Base-by-base conservation (phyloP, 1,284 basidiomycete genomes). In the Ceratobasidium sp. region DNA sequence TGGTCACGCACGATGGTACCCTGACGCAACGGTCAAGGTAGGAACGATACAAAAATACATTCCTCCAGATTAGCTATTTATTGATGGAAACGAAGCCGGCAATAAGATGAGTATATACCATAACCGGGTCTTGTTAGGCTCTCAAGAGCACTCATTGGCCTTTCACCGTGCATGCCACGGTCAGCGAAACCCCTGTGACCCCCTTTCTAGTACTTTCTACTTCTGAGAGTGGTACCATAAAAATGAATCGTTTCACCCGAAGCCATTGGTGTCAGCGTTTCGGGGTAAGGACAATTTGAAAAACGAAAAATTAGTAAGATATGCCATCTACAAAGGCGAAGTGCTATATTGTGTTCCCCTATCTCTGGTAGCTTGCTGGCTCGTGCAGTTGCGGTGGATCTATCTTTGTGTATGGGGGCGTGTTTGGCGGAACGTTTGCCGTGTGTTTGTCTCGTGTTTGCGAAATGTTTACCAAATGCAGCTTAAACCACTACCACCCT, bases 281-380 rank as follows among this genome's bases (percentile, higher is more conserved):
- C n/a, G n/a, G n/a, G n/a, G n/a, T n/a, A n/a, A n/a, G n/a, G n/a
- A 34, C 34, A 34, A 34, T 16, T 39, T 46, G 29, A 54, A 71
- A 13, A 61, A 58, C 14, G 41, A n/a, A 54, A 58, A 31, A 39
- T 71, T 13, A 41, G 68, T 16, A 34, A 48, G 22, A 51, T 6
- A 13, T 71, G 61, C 41, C 59, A 49, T 48, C 53, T 61, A 71
- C 29, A 56, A 71, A 37, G 59, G 59, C 34, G 39, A 58, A 46
- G 66, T 71, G 8, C 53, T 34, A 14, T 71, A 16, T n/a, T 54
- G 64, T 29, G 48, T 53, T 51, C 31, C 64, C 64, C 14, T 66
- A 66, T 66, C 19, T 66, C 9, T 66, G 64, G 64, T 66, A 66
- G 31, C n/a, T n/a, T 34, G 8, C 8, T 34, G 34, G 34, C 34